Base-by-base conservation (phyloP, 768 basidiomycete genomes). In the Phaeolepiota aurea region DNA sequence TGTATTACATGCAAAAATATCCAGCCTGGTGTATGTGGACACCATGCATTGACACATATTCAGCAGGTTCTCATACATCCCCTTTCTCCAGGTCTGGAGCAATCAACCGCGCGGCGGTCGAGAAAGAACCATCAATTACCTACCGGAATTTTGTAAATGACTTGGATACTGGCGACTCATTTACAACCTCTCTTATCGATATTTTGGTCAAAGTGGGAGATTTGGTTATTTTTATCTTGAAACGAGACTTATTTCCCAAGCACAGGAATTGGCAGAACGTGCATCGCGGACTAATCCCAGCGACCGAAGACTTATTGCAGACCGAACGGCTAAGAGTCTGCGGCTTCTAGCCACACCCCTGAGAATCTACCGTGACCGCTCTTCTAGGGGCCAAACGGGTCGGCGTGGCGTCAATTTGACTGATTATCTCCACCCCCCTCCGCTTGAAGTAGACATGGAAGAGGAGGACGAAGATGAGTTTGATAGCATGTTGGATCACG, bases 81-180 rank as follows among this genome's bases (percentile, higher is more conserved):
- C 43, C 39, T 40, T 25, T 23, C 36, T 12, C 22, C 49, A 87
- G 85, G 53, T 74, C 76, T 48, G 83, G 87, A 40, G 77, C 86
- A 37, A 78, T 87, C 48, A 77, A 76, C 49, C 71, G 87, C 41
- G 65, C 77, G 19, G 72, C 71, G 44, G 68, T 84, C 19, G 86
- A 87, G 54, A 76, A 77, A 47, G 80, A 82, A 51, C 72, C 80
- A 2, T 60, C 63, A 30, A 86, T 88, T 46, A 78, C 67, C 40
- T 88, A 84, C 54, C 80, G 87, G 57, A 59, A 71, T 20, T 87
- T 89, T 48, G 81, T 87, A 14, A 74, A 80, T 48, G 82, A 86
- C 20, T 64, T 89, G 37, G 85, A 88, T 53, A 72, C 71, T 16
- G 86, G 85, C 12, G 87, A 89, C 55, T 79, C 83, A 1, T 88